Evolutionary conservation across 805 yeast genomes (phyloP).

Genomic region (Jamesozyma gamospora): DNA sequence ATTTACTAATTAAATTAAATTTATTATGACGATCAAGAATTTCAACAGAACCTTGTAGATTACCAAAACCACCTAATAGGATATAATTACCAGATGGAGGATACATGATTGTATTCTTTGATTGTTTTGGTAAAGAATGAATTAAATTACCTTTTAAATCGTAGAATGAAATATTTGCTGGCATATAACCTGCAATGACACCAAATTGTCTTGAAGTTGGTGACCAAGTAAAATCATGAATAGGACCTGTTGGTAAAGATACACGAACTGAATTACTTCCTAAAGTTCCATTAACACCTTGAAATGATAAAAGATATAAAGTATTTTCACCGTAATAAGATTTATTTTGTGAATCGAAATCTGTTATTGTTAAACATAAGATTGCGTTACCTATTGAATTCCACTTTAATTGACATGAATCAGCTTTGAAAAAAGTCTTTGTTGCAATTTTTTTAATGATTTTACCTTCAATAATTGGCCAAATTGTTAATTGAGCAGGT

Average conservation of each 20-base stretch:
- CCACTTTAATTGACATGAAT: slow-evolving; percentile 87
- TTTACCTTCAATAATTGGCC: slow-evolving; percentile 34
- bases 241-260: slow-evolving; percentile 83
- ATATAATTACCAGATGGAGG: slow-evolving; percentile 92
- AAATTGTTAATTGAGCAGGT: slow-evolving; percentile 82
- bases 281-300: slow-evolving; percentile 57
- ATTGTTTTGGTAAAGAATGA: slow-evolving; percentile 72
- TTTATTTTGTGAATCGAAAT: slow-evolving; percentile 87
- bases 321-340: slow-evolving; percentile 96
- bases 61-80: slow-evolving; percentile 95
- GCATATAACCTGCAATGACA: slow-evolving; percentile 96
- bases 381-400: slow-evolving; percentile 89
- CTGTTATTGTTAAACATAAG: slow-evolving; percentile 88
- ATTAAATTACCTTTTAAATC: slow-evolving; percentile 87
- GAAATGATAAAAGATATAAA: slow-evolving; percentile 55
- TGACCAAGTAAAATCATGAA: slow-evolving; percentile 96
- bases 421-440: slow-evolving; percentile 92
- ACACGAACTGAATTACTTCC: slow-evolving; percentile 88
- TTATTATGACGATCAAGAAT: slow-evolving; percentile 85
- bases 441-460: slow-evolving; percentile 62
- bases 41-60: slow-evolving; percentile 92
- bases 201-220: slow-evolving; percentile 95
- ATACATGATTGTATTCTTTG: slow-evolving; percentile 81
- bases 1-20: slow-evolving; percentile 66
- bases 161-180: slow-evolving; percentile 87